Base-by-base conservation (phyloP, 2,329 filamentous ascomycete species). In the Penicillium brasilianum region DNA sequence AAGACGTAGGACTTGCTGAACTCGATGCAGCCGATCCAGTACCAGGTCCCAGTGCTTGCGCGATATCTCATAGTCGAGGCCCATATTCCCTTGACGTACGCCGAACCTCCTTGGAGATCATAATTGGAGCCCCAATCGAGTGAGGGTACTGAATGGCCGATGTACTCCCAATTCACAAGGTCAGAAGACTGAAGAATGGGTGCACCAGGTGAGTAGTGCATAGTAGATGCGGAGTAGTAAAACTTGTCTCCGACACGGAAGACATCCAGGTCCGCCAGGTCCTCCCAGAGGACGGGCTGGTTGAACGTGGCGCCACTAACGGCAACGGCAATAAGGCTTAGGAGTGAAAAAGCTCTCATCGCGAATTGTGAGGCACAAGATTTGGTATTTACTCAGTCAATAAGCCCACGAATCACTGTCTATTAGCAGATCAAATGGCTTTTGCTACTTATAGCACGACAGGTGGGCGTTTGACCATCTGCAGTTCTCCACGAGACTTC, bases 21-120 rank as follows among this genome's bases (percentile, higher is more conserved):
- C 44, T 84, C 79, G 55, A 85, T 76, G 65, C 85, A 87, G 1
- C 84, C 85, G 9, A 85, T 78, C 85, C 85, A 87, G 74, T 86
- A 86, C 71, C 81, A 88, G 1, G 75, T 73, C 1, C 78, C 76
- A 30, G 78, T 82, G 34, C 79, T 82, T 51, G 79, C 66, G 7
- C 83, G 80, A 69, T 87, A 86, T 4, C 81, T 75, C 60, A 87
- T 73, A 0, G 81, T 82, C 0, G 82, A 85, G 0, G 85, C 85
- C 82, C 83, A 87, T 6, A 83, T 86, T 0, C 85, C 85, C 48
- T 81, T 77, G 9, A 82, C 77, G 61, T 87, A 87, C 1, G 80
- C 82, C 0, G 74, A 73, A 3, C 73, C 70, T 2, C 75, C 74
- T 8, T 72, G 73, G 10, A 87, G 74, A 67, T 84, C 74, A 72